A percentile compares a stretch with the other conserved stretches of the same genome.
Conservation (phyloP, 2,329 filamentous ascomycete species). For the Colletotrichum viniferum region DNA sequence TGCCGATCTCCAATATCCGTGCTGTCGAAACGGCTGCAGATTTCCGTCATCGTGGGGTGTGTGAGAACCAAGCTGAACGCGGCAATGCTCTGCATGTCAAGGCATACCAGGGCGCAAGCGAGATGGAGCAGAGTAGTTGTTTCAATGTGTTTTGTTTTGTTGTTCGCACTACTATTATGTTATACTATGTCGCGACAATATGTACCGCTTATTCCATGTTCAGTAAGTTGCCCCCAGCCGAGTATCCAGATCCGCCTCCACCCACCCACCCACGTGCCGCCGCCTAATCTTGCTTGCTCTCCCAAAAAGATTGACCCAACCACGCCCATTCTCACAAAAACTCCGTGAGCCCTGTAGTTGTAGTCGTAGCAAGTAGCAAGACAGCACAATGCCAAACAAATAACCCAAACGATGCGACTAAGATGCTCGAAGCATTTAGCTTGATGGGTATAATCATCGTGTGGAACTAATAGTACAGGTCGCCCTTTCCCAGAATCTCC, state of each 20-base stretch:
- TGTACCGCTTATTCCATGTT: background rate
- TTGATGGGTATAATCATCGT: constrained; percentile 20
- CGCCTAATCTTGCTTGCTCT: background rate
- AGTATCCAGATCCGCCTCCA: background rate
- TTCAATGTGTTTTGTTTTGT: background rate
- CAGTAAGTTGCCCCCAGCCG: background rate
- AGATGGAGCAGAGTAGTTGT: background rate
- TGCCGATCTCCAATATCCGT: background rate
- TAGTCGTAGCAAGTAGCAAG: background rate
- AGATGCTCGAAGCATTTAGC: constrained; percentile 6
- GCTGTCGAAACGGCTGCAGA: no score
- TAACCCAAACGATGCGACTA: constrained; percentile 2
- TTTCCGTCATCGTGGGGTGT: background rate
- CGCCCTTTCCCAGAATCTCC: background rate
- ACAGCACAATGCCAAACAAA: background rate
- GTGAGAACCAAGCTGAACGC: background rate
- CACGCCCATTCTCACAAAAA: background rate
- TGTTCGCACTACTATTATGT: constrained; percentile 7
- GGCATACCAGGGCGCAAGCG: background rate
- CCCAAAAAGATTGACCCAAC: background rate
- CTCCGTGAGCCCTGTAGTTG: background rate
- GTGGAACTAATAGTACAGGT: constrained; percentile 17
- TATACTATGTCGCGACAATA: constrained; percentile 5
- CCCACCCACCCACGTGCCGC: background rate
- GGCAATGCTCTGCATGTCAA: no score